A percentile compares a stretch with the other conserved stretches of the same genome.
Conservation (phyloP, 176 grass and related monocot genomes). For the Bolboschoenus planiculmis region DNA sequence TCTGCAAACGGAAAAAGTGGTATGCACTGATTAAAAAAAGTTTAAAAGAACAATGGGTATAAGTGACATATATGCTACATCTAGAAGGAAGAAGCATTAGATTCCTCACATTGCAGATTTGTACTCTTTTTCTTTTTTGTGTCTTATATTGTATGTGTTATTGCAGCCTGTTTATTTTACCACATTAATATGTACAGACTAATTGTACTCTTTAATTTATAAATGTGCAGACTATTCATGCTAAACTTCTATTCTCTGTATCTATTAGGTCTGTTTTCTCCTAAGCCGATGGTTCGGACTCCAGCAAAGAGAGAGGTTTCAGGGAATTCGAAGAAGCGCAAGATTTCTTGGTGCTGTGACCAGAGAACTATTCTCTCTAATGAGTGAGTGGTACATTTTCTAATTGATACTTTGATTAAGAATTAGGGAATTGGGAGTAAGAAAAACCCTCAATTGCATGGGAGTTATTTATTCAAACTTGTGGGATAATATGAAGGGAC, state of each 20-base stretch:
- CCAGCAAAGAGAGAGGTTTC: constrained; percentile 59
- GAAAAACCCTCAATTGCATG: neutral
- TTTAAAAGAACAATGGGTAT: too few relatives aligned
- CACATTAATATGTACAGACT: neutral
- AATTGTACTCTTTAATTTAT: neutral
- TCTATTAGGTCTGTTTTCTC: constrained; percentile 37
- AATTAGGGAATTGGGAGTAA: neutral
- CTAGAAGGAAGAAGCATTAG: neutral
- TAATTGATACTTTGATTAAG: neutral
- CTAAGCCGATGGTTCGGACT: constrained; percentile 58
- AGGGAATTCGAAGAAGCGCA: constrained; percentile 20
- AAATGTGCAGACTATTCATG: neutral
- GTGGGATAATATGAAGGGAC: neutral
- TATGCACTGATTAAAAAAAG: neutral
- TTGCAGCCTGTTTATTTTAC: neutral
- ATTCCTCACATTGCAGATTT: neutral
- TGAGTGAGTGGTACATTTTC: constrained; percentile 38
- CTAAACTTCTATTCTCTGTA: neutral
- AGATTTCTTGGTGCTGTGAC: constrained; percentile 27
- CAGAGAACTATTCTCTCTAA: constrained; percentile 37
- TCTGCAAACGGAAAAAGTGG: neutral
- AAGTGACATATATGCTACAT: neutral
- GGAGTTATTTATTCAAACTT: neutral
- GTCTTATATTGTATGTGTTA: neutral
- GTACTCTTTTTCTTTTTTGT: neutral